Evolutionary conservation across 139 green algal genomes (phyloP).

Genomic region (Haematococcus sp.): DNA sequence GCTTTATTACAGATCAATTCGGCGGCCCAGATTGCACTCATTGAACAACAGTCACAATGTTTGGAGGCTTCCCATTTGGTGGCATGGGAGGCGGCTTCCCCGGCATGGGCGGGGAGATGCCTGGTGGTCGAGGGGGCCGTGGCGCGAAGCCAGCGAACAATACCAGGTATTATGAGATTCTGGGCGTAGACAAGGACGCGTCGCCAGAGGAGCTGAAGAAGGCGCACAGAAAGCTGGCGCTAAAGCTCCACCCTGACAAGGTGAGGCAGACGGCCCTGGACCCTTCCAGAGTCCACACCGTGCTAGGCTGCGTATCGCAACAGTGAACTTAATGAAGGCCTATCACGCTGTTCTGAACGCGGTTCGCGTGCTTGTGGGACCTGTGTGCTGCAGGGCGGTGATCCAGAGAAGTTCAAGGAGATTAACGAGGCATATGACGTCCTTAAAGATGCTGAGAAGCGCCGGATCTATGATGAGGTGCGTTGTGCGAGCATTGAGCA

Average conservation of each 20-base stretch:
- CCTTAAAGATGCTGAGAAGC: slow-evolving; percentile 94
- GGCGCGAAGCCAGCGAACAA: slow-evolving; percentile 38
- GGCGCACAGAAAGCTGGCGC: slow-evolving; percentile 81
- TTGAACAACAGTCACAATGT: no score
- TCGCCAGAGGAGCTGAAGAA: slow-evolving; percentile 83
- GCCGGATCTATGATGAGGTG: slow-evolving; percentile 94
- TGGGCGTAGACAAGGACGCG: slow-evolving; percentile 81
- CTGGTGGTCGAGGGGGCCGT: neutral
- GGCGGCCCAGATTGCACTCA: no score
- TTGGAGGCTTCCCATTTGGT: slow-evolving; percentile 1
- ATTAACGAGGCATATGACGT: slow-evolving; percentile 98
- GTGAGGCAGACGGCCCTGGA: slow-evolving; percentile 22
- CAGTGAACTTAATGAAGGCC: neutral
- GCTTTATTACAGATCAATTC: no score
- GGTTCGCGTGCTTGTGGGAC: neutral
- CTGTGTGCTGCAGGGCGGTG: slow-evolving; percentile 61
- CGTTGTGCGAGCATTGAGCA: neutral
- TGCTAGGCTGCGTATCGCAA: no score
- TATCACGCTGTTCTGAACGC: neutral
- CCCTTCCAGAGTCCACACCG: no score
- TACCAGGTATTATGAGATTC: slow-evolving; percentile 86
- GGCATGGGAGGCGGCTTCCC: neutral
- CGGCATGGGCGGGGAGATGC: neutral
- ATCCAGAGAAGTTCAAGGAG: slow-evolving; percentile 97
- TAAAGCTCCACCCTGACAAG: slow-evolving; percentile 91